Conservation (phyloP, 1,284 basidiomycete genomes). For the Anthracocystis setariae region DNA sequence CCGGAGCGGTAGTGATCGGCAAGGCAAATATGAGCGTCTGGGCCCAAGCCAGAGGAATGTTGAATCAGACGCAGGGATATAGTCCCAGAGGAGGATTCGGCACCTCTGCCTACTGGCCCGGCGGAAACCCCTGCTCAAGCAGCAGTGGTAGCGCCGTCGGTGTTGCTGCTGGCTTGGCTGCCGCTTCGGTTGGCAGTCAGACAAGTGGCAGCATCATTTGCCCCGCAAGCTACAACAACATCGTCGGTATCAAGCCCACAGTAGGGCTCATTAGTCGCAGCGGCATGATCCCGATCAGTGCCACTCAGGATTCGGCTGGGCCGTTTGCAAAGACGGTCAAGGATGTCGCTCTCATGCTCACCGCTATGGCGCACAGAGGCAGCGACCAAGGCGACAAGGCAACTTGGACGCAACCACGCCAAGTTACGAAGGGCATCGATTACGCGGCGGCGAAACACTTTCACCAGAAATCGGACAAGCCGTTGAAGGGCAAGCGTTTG, state of each 20-base stretch:
- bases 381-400: constrained; percentile 34
- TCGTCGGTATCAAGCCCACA: constrained; percentile 52
- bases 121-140: constrained; percentile 75
- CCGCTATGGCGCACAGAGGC: constrained; percentile 39
- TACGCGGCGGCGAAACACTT: constrained; percentile 24
- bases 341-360: constrained; percentile 43
- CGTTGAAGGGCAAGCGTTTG: constrained; percentile 12
- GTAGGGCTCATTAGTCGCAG: constrained; percentile 41
- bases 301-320: constrained; percentile 42
- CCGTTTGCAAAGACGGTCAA: constrained; percentile 38
- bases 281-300: constrained; percentile 42
- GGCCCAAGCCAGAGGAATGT: constrained; percentile 71
- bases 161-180: constrained; percentile 74
- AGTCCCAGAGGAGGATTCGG: constrained; percentile 76
- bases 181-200: constrained; percentile 75
- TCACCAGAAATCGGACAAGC: constrained; percentile 2
- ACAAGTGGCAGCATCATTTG: constrained; percentile 68
- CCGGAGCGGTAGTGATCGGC: constrained; percentile 77
- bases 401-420: constrained; percentile 25
- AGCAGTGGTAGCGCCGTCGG: constrained; percentile 76
- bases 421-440: constrained; percentile 23
- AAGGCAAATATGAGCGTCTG: constrained; percentile 66
- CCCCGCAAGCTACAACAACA: constrained; percentile 42
- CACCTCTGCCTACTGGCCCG: constrained; percentile 74
- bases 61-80: constrained; percentile 73